A percentile compares a stretch with the other conserved stretches of the same genome.
Conservation (phyloP, 208 protist genomes). For the Herpetomonas samuelpessoai region DNA sequence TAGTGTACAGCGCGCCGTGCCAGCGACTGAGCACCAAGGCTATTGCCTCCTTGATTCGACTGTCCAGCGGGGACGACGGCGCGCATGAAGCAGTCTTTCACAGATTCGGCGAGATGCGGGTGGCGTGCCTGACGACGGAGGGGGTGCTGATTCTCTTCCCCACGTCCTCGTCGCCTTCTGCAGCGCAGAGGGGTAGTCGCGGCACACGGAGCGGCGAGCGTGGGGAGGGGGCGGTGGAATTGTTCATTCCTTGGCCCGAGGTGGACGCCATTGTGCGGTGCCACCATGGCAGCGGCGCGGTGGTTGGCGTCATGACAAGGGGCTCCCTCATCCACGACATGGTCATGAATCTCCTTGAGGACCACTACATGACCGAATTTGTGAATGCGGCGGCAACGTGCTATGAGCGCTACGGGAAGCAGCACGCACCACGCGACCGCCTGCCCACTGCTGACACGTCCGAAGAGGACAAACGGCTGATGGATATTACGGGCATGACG, state of each 20-base stretch:
- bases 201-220: neutral
- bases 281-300: constrained; percentile 23
- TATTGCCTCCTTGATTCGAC: neutral
- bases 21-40: constrained; percentile 2
- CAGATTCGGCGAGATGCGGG: constrained; percentile 15
- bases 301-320: constrained; percentile 38
- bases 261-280: constrained; percentile 45
- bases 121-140: constrained; percentile 29
- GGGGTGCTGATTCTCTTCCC: constrained; percentile 35
- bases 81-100: constrained; percentile 6
- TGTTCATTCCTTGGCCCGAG: constrained; percentile 32
- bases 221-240: constrained; percentile 16
- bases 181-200: neutral
- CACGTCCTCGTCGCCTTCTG: constrained; percentile 6
- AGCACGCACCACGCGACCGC: neutral
- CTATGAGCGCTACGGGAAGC: constrained; percentile 11
- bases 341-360: constrained; percentile 27
- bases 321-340: constrained; percentile 31
- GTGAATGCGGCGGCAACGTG: constrained; percentile 12
- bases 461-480: neutral
- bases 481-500: constrained; percentile 4
- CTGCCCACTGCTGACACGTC: neutral
- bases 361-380: constrained; percentile 12
- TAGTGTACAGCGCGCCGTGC: neutral
- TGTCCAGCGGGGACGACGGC: neutral